Base-by-base conservation (phyloP, 139 green algal species). In the Diplosphaera chodatii region DNA sequence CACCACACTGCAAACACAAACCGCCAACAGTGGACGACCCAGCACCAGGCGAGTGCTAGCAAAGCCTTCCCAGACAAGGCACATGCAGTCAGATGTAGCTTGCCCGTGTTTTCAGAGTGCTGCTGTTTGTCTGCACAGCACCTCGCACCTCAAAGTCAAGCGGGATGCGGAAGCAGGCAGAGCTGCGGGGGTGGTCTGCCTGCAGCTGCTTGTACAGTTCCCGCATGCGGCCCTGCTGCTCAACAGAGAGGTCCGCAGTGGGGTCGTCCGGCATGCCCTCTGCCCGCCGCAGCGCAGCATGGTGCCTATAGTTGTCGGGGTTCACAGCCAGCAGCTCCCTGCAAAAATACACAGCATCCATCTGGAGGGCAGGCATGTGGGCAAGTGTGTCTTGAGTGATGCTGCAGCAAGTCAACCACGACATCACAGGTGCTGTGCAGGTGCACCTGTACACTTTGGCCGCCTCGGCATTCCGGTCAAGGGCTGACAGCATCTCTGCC, bases 301-400 rank as follows among this genome's bases (percentile, higher is more conserved):
- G 92, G 64, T 91, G 86, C 25, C 75, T 34, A 69, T 90, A 84
- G 78, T 97, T 89, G 71, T 97, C 91, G 0, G 90, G 85, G 75
- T 92, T 95, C 59, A 83, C 67, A 0, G 68, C 64, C 37, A 98
- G 66, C 33, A 97, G 84, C 59, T 71, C 33, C 40, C 82, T 84
- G 78, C 70, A 74, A 15, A 59, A n/a, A 48, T 6, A 48, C 8
- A 48, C 37, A 48, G 6, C 37, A 48, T 48, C 8, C 37, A 48
- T 6, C 37, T 48, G 37, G 8, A 48, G 6, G 37, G 37, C 37
- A 48, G n/a, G n/a, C n/a, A n/a, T n/a, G n/a, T n/a, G n/a, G n/a
- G n/a, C n/a, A n/a, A n/a, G n/a, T n/a, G n/a, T n/a, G n/a, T n/a
- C n/a, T n/a, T n/a, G n/a, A n/a, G n/a, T n/a, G n/a, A n/a, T n/a